Base-by-base conservation (phyloP, 1,284 basidiomycete genomes). In the Pseudozyma thailandica region DNA sequence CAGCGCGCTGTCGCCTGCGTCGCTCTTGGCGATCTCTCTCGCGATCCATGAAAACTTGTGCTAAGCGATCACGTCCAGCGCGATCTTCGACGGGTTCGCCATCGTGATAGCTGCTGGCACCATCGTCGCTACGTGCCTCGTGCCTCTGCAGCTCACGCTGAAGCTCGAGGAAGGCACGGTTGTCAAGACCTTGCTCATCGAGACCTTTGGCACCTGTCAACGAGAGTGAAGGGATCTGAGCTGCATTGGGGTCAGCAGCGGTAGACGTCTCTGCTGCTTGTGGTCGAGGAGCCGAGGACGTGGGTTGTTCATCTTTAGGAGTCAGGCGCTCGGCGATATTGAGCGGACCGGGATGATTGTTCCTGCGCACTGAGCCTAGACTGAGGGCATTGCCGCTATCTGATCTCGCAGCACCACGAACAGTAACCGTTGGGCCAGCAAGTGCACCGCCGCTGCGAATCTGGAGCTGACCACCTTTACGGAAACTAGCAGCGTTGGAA, bases 281-380 rank as follows among this genome's bases (percentile, higher is more conserved):
- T 7, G 52, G 45, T 9, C n/a, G 13, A n/a, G 49, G 37, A 2
- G 50, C 26, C 37, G 33, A 12, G 5, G 50, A 38, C 10, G 59
- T 21, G 8, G 48, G 41, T 16, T 23, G 33, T 41, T 73, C 54
- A 13, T 53, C 47, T 12, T 56, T 30, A 0, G 60, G 50, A 0
- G 71, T 66, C 26, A 72, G 61, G 10, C 75, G 73, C 20, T 68
- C 46, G 1, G 70, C 71, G 13, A 82, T 60, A 38, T 73, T 72
- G 35, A 82, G 76, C 7, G 75, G 78, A 2, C 80, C 80, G 7
- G 80, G 80, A 31, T 81, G 79, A 31, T 75, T 64, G 16, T 61
- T 51, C 0, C 80, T 57, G 20, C 66, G 59, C 6, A 81, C 57
- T 2, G 74, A 73, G 13, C 63, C 57, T 15, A 71, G 52, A 54